Evolutionary conservation across 1,284 basidiomycete genomes (phyloP), one percentile per base, ranked within the genome.

Genomic region (Marasmius fiardii): DNA sequence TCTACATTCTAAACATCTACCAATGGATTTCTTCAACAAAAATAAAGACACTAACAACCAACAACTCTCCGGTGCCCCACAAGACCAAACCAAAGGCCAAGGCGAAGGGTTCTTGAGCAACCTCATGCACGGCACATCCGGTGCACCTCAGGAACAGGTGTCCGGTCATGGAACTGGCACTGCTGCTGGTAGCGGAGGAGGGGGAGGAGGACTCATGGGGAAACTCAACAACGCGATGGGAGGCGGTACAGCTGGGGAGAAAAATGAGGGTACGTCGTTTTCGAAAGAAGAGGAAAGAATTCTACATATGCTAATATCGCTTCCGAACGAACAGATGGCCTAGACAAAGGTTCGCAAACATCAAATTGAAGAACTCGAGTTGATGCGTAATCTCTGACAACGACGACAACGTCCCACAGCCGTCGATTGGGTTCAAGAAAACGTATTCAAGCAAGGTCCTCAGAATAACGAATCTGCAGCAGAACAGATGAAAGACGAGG

Each of bases 381-480:
- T 10, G 18, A 8, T 16, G 12, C 11, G 7, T 21, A 23, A 16
- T 14, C 24, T n/a, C n/a, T n/a, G 33, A n/a, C 14, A n/a, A 12
- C 6, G 14, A 1, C 24, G 24, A 18, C 23, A 5, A 2, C 21
- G 16, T 8, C 24, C 26, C 52, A 11, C 51, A 74, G 73, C 69
- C 11, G 68, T 74, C 60, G 74, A 76, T 55, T 68, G 71, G 49
- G 66, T 74, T 44, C 74, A 77, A 59, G 69, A 75, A 59, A 68
- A 76, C 53, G 61, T 76, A 26, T 58, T 76, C 31, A 65, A 67
- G 53, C 60, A 72, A 58, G 74, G 74, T 21, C 63, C 67, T 24
- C 74, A 77, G 61, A 58, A 65, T 28, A 64, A 75, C 61, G 75
- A 77, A 60, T 69, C 67, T 11, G 72, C 72, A 0, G 6, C 71